Conservation (phyloP, 2,329 filamentous ascomycete genomes). For the Aspergillus puulaauensis region DNA sequence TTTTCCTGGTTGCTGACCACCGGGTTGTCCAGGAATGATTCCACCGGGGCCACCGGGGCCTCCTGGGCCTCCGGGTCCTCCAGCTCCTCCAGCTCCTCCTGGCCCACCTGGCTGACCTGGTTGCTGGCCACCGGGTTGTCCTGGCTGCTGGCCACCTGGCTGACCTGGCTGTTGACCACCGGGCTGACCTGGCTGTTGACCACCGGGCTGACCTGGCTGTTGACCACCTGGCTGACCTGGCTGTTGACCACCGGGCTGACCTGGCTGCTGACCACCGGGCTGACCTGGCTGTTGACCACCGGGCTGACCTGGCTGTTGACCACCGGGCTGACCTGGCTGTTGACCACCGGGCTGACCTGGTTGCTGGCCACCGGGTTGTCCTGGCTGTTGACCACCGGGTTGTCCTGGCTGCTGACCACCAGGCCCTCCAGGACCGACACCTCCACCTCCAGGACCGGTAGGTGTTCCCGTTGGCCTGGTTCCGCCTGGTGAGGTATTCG, state of each 20-base stretch:
- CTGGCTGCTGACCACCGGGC: too few relatives aligned
- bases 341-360: neutral
- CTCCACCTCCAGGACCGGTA: neutral
- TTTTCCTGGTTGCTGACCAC: neutral
- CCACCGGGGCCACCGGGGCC: neutral
- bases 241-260: too few relatives aligned
- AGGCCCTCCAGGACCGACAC: neutral
- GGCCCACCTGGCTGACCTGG: neutral
- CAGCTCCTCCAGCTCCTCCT: neutral
- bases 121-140: too few relatives aligned
- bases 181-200: too few relatives aligned
- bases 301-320: too few relatives aligned
- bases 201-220: too few relatives aligned
- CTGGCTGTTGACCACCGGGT: neutral
- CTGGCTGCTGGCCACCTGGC: too few relatives aligned
- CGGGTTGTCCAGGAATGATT: conserved; percentile 10
- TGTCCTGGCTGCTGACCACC: neutral
- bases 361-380: neutral
- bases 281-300: too few relatives aligned
- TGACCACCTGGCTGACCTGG: too few relatives aligned
- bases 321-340: too few relatives aligned
- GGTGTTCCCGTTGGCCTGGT: neutral
- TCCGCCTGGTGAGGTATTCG: neutral
- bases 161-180: too few relatives aligned
- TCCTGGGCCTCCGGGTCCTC: neutral